These are phyloP conservation scores for Kalaharituber pfeilii DNA, from an alignment of 2,329 filamentous ascomycete genomes.

Conservation along the genomic window DNA sequence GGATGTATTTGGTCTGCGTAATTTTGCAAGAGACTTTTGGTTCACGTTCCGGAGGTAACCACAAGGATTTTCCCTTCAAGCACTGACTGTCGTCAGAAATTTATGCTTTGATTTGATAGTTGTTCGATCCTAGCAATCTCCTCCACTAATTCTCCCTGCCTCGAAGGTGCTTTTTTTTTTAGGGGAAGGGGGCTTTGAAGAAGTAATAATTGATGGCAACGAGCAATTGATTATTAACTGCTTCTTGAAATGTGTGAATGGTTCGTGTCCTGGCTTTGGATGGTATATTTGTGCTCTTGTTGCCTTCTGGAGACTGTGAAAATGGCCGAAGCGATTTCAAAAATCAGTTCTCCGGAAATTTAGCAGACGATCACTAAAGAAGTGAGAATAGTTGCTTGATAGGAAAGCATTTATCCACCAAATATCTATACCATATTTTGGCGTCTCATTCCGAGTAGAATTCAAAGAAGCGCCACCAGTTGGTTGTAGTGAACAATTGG, in stretches of 20 bases:
- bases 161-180: too few relatives aligned
- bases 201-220: too few relatives aligned
- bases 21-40: neutral
- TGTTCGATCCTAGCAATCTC: neutral
- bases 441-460: too few relatives aligned
- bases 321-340: too few relatives aligned
- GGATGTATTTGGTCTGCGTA: neutral
- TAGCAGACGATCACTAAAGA: too few relatives aligned
- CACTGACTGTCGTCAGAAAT: neutral
- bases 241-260: too few relatives aligned
- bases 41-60: conserved; percentile 1
- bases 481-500: neutral
- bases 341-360: too few relatives aligned
- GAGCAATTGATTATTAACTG: too few relatives aligned
- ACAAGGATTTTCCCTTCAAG: neutral
- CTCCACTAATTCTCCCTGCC: neutral
- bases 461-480: neutral
- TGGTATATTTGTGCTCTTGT: neutral
- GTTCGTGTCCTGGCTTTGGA: neutral
- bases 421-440: neutral
- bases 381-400: neutral
- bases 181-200: too few relatives aligned
- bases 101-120: neutral
- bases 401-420: too few relatives aligned
- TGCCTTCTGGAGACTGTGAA: too few relatives aligned